Percentiles rank a stretch among this genome's conserved stretches.
Conservation (phyloP, 2,329 filamentous ascomycete species). For the Ilyonectria robusta region DNA sequence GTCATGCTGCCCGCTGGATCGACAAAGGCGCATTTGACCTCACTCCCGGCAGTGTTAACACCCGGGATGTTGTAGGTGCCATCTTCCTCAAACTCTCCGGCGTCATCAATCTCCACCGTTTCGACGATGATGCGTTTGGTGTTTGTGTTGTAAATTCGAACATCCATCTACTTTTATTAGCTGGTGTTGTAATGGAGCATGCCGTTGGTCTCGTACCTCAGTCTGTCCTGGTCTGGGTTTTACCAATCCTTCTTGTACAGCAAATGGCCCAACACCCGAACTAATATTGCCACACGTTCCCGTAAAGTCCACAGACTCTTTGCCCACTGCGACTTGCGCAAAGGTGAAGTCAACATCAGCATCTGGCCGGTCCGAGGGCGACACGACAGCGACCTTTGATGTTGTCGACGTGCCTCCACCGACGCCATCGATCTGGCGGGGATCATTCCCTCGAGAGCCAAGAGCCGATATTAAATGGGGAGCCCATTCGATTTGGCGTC, state of each 20-base stretch:
- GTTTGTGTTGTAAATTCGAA: slow-evolving; percentile 73
- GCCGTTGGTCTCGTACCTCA: slow-evolving; percentile 35
- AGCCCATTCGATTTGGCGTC: slow-evolving; percentile 45
- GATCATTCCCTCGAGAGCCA: slow-evolving; percentile 53
- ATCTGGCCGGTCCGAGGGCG: slow-evolving; percentile 54
- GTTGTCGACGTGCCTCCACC: slow-evolving; percentile 73
- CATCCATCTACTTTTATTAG: slow-evolving; percentile 42
- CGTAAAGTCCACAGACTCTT: slow-evolving; percentile 67
- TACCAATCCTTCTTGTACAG: slow-evolving; percentile 65
- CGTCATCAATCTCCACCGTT: slow-evolving; percentile 64
- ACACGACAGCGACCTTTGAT: slow-evolving; percentile 73
- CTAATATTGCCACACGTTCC: slow-evolving; percentile 77
- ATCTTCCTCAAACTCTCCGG: slow-evolving; percentile 60
- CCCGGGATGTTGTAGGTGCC: slow-evolving; percentile 72
- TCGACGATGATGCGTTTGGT: slow-evolving; percentile 70
- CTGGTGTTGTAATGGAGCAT: neutral
- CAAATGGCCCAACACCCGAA: slow-evolving; percentile 72
- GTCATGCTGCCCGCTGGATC: slow-evolving; percentile 74
- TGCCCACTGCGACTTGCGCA: slow-evolving; percentile 71
- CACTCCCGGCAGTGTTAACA: slow-evolving; percentile 66
- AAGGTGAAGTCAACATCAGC: slow-evolving; percentile 75
- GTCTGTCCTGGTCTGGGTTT: slow-evolving; percentile 42
- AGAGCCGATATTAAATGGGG: neutral
- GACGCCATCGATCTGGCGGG: slow-evolving; percentile 73
- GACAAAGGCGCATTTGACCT: slow-evolving; percentile 71